Conservation (phyloP, 768 basidiomycete species). For the Suillus bovinus region DNA sequence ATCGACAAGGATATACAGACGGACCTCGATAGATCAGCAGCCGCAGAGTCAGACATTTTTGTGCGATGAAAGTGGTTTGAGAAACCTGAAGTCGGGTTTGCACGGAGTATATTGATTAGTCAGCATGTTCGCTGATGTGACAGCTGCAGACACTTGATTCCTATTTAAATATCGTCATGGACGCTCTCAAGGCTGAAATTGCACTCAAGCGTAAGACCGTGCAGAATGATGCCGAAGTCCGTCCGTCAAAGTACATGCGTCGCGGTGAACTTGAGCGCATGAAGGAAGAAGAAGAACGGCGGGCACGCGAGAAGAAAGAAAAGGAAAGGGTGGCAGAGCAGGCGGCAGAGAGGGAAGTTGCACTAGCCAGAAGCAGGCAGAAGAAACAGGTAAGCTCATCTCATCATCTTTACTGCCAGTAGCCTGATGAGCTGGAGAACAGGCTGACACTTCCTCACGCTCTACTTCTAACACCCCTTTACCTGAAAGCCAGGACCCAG, state of each 20-base stretch:
- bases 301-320: conserved; percentile 28
- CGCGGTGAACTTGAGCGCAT: conserved; percentile 86
- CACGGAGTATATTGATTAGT: conserved; percentile 36
- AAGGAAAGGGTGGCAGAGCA: conserved; percentile 35
- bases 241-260: conserved; percentile 86
- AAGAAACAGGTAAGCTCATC: conserved; percentile 46
- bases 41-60: conserved; percentile 58
- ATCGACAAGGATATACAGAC: conserved; percentile 6
- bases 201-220: conserved; percentile 82
- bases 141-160: not conserved
- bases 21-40: conserved; percentile 53
- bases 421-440: conserved; percentile 43
- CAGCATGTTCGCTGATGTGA: too few species aligned
- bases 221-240: conserved; percentile 42
- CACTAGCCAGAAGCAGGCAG: conserved; percentile 23
- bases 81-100: conserved; percentile 21
- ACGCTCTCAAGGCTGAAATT: conserved; percentile 88
- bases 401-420: conserved; percentile 7
- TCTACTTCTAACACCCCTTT: conserved; percentile 43
- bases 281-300: conserved; percentile 46
- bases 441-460: conserved; percentile 38
- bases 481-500: conserved; percentile 34
- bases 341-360: conserved; percentile 20
- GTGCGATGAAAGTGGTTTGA: conserved; percentile 36
- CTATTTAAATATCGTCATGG: conserved; percentile 51